A percentile compares a stretch with the other conserved stretches of the same genome.
These are phyloP conservation scores for Albugo laibachii DNA, from an alignment of 352 stramenopile species.

Conservation along the genomic window DNA sequence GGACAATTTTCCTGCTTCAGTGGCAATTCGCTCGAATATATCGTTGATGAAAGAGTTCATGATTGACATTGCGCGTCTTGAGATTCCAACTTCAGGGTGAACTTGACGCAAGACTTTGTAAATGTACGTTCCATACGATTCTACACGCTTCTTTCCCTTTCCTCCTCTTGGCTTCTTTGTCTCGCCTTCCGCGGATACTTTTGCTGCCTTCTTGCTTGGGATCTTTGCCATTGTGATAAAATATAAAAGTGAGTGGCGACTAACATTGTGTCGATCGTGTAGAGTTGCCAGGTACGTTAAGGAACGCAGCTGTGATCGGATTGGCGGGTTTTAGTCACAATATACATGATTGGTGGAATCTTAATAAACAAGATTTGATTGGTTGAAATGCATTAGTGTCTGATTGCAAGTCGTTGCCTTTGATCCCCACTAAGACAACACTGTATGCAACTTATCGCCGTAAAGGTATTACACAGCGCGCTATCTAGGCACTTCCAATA, in stretches of 20 bases:
- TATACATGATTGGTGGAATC: no score
- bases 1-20: conserved; percentile 88
- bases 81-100: conserved; percentile 94
- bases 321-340: no score
- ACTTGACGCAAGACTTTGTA: conserved; percentile 91
- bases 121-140: conserved; percentile 84
- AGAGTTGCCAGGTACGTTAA: no score
- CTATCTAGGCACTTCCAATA: no score
- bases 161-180: conserved; percentile 63
- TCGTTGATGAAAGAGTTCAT: conserved; percentile 99
- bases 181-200: conserved; percentile 22
- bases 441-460: no score
- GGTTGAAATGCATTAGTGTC: no score
- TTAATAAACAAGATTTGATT: no score
- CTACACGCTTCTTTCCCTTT: conserved; percentile 74
- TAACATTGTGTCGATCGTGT: no score
- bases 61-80: conserved; percentile 95
- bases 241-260: background rate
- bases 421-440: no score
- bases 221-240: conserved; percentile 84
- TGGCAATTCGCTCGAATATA: conserved; percentile 96
- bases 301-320: no score
- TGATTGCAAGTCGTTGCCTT: no score
- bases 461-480: no score
- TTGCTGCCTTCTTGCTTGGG: conserved; percentile 85